These are phyloP conservation scores for Fusarium siculi DNA, from an alignment of 2,329 filamentous ascomycete species.

Conservation along the genomic window DNA sequence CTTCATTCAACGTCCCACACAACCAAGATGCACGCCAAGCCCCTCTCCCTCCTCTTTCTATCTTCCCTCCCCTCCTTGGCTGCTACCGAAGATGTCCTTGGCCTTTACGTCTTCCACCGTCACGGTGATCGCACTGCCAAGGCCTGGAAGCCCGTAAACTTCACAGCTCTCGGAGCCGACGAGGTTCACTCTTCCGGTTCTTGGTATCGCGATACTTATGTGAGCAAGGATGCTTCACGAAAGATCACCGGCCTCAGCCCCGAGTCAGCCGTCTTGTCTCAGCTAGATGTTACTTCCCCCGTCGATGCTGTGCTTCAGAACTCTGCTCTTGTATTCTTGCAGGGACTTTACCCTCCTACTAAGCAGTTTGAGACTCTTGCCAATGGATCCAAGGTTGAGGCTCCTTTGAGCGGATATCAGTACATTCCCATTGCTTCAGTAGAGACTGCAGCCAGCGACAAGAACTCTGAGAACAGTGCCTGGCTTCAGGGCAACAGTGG, in stretches of 20 bases:
- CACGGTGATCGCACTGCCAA: conserved; percentile 92
- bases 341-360: conserved; percentile 86
- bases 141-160: conserved; percentile 72
- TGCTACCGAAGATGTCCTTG: conserved; percentile 75
- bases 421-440: conserved; percentile 79
- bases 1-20: conserved; percentile 4
- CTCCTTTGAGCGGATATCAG: conserved; percentile 84
- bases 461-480: conserved; percentile 64
- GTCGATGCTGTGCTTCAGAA: conserved; percentile 81
- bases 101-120: conserved; percentile 87
- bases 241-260: conserved; percentile 74
- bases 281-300: conserved; percentile 79
- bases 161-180: conserved; percentile 83
- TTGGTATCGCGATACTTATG: conserved; percentile 82
- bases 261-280: conserved; percentile 73
- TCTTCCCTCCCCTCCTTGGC: conserved; percentile 53
- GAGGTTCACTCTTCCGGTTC: conserved; percentile 78
- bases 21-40: conserved; percentile 53
- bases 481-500: conserved; percentile 70
- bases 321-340: conserved; percentile 82
- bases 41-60: conserved; percentile 49
- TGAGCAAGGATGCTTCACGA: conserved; percentile 66
- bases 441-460: conserved; percentile 62
- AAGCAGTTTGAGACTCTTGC: conserved; percentile 70
- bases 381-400: conserved; percentile 73